These are phyloP conservation scores for Talaromyces verruculosus DNA, from an alignment of 2,329 filamentous ascomycete species.

Conservation along the genomic window DNA sequence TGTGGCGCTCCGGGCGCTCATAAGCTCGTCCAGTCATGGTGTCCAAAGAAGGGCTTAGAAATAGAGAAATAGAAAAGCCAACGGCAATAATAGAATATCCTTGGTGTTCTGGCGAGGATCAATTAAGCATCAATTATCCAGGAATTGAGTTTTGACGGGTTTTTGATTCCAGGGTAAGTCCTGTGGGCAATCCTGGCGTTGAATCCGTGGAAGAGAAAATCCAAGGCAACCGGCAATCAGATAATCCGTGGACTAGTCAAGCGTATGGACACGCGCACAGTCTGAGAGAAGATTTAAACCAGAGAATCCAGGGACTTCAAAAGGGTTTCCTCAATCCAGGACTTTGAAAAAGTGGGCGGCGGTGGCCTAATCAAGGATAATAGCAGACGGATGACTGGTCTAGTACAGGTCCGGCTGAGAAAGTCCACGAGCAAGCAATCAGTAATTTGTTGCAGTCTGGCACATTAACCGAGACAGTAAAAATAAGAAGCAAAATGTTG, in stretches of 20 bases:
- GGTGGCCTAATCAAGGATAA: slow-evolving; percentile 3
- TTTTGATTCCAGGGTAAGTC: slow-evolving; percentile 9
- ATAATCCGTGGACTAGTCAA: slow-evolving; percentile 14
- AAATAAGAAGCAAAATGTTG: slow-evolving; percentile 14
- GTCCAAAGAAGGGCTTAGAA: slow-evolving; percentile 30
- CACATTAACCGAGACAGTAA: slow-evolving; percentile 21
- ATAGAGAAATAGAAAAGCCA: slow-evolving; percentile 22
- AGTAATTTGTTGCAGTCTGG: slow-evolving; percentile 17
- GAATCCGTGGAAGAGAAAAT: slow-evolving; percentile 11
- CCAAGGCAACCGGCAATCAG: slow-evolving; percentile 3
- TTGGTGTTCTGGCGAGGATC: not conserved
- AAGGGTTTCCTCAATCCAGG: slow-evolving; percentile 7
- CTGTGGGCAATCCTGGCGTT: slow-evolving; percentile 15
- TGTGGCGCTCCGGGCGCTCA: slow-evolving; percentile 50
- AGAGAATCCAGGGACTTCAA: not conserved
- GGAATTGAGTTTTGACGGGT: not conserved
- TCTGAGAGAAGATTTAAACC: not conserved
- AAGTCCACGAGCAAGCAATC: slow-evolving; percentile 1
- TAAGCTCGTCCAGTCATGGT: slow-evolving; percentile 41
- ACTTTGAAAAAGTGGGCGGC: slow-evolving; percentile 6
- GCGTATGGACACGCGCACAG: not conserved
- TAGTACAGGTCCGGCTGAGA: slow-evolving; percentile 1
- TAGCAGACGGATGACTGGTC: not conserved
- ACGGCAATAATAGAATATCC: slow-evolving; percentile 12
- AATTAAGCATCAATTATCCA: slow-evolving; percentile 6